Conservation (phyloP, 768 basidiomycete species). For the Boletus barrowsii region DNA sequence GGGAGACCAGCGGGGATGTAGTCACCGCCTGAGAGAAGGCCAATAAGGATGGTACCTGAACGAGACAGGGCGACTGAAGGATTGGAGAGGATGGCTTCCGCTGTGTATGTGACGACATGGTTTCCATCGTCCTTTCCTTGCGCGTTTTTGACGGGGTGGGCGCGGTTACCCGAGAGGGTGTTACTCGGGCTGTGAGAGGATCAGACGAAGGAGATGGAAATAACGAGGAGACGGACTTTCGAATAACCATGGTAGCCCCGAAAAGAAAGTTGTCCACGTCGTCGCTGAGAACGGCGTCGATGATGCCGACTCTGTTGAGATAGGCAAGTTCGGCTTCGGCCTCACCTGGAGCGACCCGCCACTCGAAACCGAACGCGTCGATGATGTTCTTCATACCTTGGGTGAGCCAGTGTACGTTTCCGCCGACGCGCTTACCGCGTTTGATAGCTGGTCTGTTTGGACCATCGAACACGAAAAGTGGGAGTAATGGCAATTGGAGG, state of each 20-base stretch:
- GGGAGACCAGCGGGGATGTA: slow-evolving; percentile 72
- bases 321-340: slow-evolving; percentile 93
- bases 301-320: slow-evolving; percentile 73
- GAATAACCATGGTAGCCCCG: slow-evolving; percentile 76
- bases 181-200: slow-evolving; percentile 53
- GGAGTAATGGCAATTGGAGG: slow-evolving; percentile 74
- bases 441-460: slow-evolving; percentile 80
- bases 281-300: slow-evolving; percentile 89
- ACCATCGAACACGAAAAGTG: slow-evolving; percentile 91
- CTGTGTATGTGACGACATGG: slow-evolving; percentile 46
- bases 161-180: slow-evolving; percentile 68
- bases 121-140: slow-evolving; percentile 74
- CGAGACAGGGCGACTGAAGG: slow-evolving; percentile 49
- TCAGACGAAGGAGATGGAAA: slow-evolving; percentile 1
- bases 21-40: slow-evolving; percentile 85
- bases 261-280: slow-evolving; percentile 94
- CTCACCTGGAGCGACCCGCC: slow-evolving; percentile 84
- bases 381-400: slow-evolving; percentile 77
- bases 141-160: slow-evolving; percentile 60
- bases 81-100: slow-evolving; percentile 41
- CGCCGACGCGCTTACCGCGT: slow-evolving; percentile 68
- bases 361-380: slow-evolving; percentile 78
- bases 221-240: slow-evolving; percentile 55
- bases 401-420: slow-evolving; percentile 59
- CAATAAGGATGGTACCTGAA: slow-evolving; percentile 77